These are phyloP conservation scores for Iris macrosiphon DNA, from an alignment of 106 monocot species.

Conservation along the genomic window DNA sequence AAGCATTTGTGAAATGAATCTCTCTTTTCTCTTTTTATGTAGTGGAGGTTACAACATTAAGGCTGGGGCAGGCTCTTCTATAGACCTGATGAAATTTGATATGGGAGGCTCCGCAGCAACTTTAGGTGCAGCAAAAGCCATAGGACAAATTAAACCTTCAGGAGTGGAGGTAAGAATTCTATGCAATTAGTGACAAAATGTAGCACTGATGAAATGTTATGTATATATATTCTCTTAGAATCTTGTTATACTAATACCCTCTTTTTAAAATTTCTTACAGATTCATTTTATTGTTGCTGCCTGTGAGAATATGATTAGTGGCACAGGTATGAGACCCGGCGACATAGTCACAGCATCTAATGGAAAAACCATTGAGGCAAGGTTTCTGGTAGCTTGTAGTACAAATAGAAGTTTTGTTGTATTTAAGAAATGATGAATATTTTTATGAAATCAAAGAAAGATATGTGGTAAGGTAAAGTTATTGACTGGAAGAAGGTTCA, in stretches of 20 bases:
- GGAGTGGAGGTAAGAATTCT: constrained; percentile 70
- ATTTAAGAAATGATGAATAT: background rate
- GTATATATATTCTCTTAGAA: too few species aligned
- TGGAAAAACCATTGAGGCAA: constrained; percentile 95
- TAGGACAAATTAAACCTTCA: constrained; percentile 82
- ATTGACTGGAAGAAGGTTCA: background rate
- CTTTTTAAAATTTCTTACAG: too few species aligned
- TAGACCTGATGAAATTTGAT: constrained; percentile 96
- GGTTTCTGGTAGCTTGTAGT: constrained; percentile 3
- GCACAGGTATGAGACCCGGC: constrained; percentile 94
- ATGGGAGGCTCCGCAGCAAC: constrained; percentile 97
- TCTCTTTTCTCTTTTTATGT: constrained; percentile 13
- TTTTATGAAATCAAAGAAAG: background rate
- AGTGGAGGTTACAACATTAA: constrained; percentile 99
- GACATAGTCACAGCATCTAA: constrained; percentile 94
- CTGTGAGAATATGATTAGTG: constrained; percentile 99
- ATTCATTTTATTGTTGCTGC: constrained; percentile 97
- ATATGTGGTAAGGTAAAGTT: background rate
- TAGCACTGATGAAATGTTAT: background rate
- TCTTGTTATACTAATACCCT: too few species aligned
- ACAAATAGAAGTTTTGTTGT: background rate
- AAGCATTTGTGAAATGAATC: too few species aligned
- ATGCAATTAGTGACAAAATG: background rate
- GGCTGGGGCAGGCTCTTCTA: constrained; percentile 73
- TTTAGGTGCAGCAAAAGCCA: constrained; percentile 92